phyloP scores from a whole-genome alignment of 305 asterid species.

The Petunia hybrid region DNA sequence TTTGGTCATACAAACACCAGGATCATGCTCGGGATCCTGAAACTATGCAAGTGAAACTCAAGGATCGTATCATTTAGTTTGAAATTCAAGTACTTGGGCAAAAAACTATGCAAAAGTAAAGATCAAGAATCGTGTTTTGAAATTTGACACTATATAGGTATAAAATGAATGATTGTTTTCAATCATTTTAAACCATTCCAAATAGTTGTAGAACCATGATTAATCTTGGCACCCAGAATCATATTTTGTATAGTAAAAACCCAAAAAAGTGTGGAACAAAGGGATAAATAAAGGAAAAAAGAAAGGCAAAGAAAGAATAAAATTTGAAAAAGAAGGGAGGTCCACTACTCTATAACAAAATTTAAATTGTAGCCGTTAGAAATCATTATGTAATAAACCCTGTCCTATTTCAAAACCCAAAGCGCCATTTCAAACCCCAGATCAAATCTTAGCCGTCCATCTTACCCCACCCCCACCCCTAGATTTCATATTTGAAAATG shows the following conservation, averaged over 20 bases:
- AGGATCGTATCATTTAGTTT: too few relatives aligned
- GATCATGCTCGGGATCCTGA: neutral
- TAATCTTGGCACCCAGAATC: neutral
- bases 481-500: constrained; percentile 33
- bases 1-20: too few relatives aligned
- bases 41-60: neutral
- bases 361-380: constrained; percentile 37
- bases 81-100: neutral
- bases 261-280: neutral
- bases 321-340: constrained; percentile 17
- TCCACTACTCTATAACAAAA: constrained; percentile 22
- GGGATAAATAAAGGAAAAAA: constrained; percentile 17
- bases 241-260: constrained; percentile 7
- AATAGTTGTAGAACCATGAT: neutral
- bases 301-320: neutral
- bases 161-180: neutral
- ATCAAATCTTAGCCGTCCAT: constrained; percentile 51
- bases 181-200: neutral
- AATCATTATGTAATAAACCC: constrained; percentile 31
- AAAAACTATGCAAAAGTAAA: neutral
- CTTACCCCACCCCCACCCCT: constrained; percentile 13
- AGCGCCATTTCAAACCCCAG: constrained; percentile 52
- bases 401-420: constrained; percentile 46
- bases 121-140: neutral
- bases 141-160: neutral